Conservation (phyloP, 495 filamentous ascomycete species). For the Apodospora peruviana region DNA sequence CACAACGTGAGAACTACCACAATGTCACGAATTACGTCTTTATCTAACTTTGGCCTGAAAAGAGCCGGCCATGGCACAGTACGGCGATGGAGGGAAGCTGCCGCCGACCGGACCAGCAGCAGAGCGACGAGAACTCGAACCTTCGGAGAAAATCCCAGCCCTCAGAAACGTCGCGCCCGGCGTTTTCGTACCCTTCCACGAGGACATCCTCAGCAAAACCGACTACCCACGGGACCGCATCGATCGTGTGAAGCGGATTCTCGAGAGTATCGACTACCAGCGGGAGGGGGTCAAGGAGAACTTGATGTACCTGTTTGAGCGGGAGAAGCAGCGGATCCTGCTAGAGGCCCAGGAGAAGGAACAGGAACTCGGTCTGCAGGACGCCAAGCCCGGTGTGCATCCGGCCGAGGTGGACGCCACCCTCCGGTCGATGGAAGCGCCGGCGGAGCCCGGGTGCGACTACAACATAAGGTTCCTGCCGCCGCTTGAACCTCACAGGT, state of each 20-base stretch:
- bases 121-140: not conserved
- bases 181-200: conserved; percentile 39
- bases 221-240: conserved; percentile 22
- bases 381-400: conserved; percentile 3
- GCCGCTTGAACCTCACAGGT: not conserved
- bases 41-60: no score
- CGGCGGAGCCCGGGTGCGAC: conserved; percentile 11
- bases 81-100: not conserved
- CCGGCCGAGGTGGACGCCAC: conserved; percentile 19
- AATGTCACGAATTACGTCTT: no score
- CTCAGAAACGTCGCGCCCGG: conserved; percentile 28
- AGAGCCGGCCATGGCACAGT: not conserved
- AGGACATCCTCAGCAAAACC: conserved; percentile 24
- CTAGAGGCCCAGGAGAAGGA: conserved; percentile 51
- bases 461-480: conserved; percentile 18
- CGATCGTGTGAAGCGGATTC: conserved; percentile 25
- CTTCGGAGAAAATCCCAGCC: conserved; percentile 25
- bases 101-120: not conserved
- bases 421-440: conserved; percentile 23
- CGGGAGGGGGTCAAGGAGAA: conserved; percentile 34
- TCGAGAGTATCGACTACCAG: conserved; percentile 38
- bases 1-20: no score
- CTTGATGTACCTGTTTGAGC: conserved; percentile 35
- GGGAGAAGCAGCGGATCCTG: conserved; percentile 30
- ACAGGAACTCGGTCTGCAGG: conserved; percentile 49